These are phyloP conservation scores for Pleurotus eryngii DNA, from an alignment of 768 basidiomycete species.

Conservation along the genomic window DNA sequence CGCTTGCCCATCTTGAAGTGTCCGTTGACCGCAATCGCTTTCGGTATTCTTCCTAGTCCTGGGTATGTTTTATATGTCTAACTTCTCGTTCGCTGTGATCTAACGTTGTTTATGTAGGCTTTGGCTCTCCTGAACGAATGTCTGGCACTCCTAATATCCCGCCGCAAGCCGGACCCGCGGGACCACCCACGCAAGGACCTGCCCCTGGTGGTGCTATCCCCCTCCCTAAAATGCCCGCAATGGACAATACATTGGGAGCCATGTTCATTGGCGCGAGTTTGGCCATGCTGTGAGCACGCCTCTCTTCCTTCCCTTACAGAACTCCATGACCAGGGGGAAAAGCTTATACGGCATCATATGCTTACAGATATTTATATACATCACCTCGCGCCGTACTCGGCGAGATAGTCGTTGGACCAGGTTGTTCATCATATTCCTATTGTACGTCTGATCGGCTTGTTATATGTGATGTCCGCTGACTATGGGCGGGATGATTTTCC, in stretches of 20 bases:
- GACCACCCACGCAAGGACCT: no score
- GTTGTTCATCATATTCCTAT: not conserved
- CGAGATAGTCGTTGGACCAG: not conserved
- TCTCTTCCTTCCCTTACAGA: not conserved
- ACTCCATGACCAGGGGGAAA: not conserved
- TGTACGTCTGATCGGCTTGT: not conserved
- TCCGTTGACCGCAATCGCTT: no score
- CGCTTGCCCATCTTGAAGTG: no score
- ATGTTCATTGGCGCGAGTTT: slow-evolving; percentile 6
- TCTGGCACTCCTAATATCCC: no score
- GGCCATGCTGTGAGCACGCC: not conserved
- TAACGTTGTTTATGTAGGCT: no score
- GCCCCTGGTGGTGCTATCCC: no score
- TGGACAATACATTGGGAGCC: slow-evolving; percentile 9
- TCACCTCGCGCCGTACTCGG: not conserved
- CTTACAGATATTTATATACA: slow-evolving; percentile 9
- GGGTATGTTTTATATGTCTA: no score
- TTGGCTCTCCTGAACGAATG: no score
- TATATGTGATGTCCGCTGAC: not conserved
- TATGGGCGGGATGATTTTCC: not conserved
- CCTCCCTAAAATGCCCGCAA: not conserved
- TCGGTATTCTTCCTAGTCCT: no score
- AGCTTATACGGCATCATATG: slow-evolving; percentile 8
- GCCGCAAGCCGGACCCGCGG: no score
- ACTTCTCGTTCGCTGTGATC: no score